phyloP scores from a whole-genome alignment of 495 filamentous ascomycete genomes.

The Podospora australis region DNA sequence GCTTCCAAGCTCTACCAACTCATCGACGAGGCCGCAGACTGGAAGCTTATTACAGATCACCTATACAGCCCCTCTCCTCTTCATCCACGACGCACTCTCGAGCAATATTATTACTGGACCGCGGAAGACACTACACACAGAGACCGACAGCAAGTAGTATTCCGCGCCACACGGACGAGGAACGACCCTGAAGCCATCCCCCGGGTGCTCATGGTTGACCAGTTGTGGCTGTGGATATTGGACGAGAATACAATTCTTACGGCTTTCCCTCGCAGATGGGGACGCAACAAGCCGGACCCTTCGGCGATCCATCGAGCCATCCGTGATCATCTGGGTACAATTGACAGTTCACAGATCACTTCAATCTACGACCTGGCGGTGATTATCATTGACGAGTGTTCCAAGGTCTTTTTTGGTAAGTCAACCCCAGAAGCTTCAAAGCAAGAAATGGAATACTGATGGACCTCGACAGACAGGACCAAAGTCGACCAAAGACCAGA shows the following conservation, averaged over 20 bases:
- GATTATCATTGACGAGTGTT: slow-evolving; percentile 30
- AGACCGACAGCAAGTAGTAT: slow-evolving; percentile 19
- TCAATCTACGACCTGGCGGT: slow-evolving; percentile 61
- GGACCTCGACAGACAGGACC: too few relatives aligned
- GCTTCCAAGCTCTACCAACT: slow-evolving; percentile 22
- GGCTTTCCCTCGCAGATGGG: slow-evolving; percentile 61
- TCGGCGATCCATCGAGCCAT: slow-evolving; percentile 55
- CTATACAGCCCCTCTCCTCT: slow-evolving; percentile 17
- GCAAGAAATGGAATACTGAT: too few relatives aligned
- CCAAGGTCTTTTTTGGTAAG: slow-evolving; percentile 46
- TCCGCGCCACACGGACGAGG: slow-evolving; percentile 15
- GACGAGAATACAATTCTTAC: slow-evolving; percentile 61
- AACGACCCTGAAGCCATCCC: slow-evolving; percentile 35
- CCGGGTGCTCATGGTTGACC: slow-evolving; percentile 69
- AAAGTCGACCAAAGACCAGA: slow-evolving; percentile 55
- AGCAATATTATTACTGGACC: slow-evolving; percentile 21
- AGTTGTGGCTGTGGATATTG: slow-evolving; percentile 68
- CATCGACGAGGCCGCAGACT: slow-evolving; percentile 25
- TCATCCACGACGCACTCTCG: slow-evolving; percentile 13
- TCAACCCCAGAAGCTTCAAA: too few relatives aligned
- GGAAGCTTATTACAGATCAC: slow-evolving; percentile 19
- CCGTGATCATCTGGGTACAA: slow-evolving; percentile 32
- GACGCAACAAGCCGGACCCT: slow-evolving; percentile 60
- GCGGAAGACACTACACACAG: slow-evolving; percentile 15
- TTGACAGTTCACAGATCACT: slow-evolving; percentile 45